These are phyloP conservation scores for Dianthus caryophyllus DNA, from an alignment of 148 eudicot species.

Conservation along the genomic window DNA sequence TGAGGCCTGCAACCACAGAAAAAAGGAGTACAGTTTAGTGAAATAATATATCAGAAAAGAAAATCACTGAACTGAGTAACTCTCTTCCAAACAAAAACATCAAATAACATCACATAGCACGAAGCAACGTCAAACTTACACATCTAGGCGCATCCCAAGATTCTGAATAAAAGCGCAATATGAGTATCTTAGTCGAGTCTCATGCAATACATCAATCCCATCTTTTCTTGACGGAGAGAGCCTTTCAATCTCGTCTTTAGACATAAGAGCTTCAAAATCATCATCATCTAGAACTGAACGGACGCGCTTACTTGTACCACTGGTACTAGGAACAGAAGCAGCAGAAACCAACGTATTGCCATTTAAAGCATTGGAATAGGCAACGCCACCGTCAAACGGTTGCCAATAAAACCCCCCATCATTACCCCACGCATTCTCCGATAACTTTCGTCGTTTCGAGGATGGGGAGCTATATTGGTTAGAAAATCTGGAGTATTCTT, in stretches of 20 bases:
- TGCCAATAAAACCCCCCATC: slow-evolving; percentile 35
- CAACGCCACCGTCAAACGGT: slow-evolving; percentile 24
- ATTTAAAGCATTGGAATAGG: slow-evolving; percentile 17
- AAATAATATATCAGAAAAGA: neutral
- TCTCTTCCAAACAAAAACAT: neutral
- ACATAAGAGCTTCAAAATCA: slow-evolving; percentile 48
- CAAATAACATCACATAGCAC: neutral
- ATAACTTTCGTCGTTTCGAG: slow-evolving; percentile 64
- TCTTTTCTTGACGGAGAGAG: slow-evolving; percentile 95
- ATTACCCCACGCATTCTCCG: slow-evolving; percentile 43
- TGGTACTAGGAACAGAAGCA: slow-evolving; percentile 36
- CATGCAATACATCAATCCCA: slow-evolving; percentile 79
- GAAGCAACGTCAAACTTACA: slow-evolving; percentile 48
- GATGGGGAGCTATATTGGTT: slow-evolving; percentile 34
- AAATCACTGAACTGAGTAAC: neutral
- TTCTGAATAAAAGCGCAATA: slow-evolving; percentile 89
- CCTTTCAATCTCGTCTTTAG: slow-evolving; percentile 86
- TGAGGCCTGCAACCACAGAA: slow-evolving; percentile 79
- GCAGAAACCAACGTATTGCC: slow-evolving; percentile 27
- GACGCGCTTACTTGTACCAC: slow-evolving; percentile 58
- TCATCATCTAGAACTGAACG: slow-evolving; percentile 56
- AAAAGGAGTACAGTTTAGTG: neutral
- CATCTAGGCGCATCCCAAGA: slow-evolving; percentile 68
- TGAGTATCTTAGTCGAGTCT: slow-evolving; percentile 73
- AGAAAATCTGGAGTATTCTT: slow-evolving; percentile 20